A percentile compares a stretch with the other conserved stretches of the same genome.
Evolutionary conservation across 2,329 filamentous ascomycete species (phyloP).

Genomic region (Phialocephala sp.): DNA sequence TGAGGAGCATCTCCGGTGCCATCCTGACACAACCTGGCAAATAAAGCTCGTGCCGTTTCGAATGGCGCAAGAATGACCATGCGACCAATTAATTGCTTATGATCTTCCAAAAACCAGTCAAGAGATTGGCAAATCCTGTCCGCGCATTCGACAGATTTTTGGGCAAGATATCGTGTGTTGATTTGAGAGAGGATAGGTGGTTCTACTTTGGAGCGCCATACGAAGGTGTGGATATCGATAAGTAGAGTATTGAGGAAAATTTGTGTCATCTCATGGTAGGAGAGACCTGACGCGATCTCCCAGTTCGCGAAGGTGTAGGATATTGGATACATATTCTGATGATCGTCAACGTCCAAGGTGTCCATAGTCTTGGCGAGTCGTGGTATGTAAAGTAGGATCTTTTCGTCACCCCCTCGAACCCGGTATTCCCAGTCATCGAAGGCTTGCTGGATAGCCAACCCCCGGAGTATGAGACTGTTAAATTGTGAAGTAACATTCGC

Average conservation of each 20-base stretch:
- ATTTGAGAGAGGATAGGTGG: background rate
- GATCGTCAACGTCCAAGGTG: background rate
- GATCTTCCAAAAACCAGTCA: constrained; percentile 25
- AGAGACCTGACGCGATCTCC: constrained; percentile 17
- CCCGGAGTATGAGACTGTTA: background rate
- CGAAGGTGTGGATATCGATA: constrained; percentile 6
- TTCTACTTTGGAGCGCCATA: background rate
- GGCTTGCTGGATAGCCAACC: background rate
- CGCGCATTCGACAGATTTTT: constrained; percentile 14
- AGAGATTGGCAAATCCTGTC: constrained; percentile 24
- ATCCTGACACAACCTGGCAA: constrained; percentile 4
- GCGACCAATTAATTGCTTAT: constrained; percentile 18
- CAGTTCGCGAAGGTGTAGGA: constrained; percentile 21
- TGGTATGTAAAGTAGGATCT: constrained; percentile 5
- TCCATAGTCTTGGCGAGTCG: constrained; percentile 1
- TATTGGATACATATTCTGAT: constrained; percentile 10
- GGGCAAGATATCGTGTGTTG: background rate
- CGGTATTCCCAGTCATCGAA: constrained; percentile 18
- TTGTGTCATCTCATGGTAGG: constrained; percentile 23
- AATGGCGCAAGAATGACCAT: constrained; percentile 25
- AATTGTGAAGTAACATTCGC: background rate
- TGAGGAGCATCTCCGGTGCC: constrained; percentile 1
- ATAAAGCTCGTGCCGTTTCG: constrained; percentile 18
- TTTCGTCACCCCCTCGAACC: background rate
- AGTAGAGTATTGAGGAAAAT: constrained; percentile 24